Evolutionary conservation across 73 alveolate species (phyloP).

Genomic region (Diophrys sp.): DNA sequence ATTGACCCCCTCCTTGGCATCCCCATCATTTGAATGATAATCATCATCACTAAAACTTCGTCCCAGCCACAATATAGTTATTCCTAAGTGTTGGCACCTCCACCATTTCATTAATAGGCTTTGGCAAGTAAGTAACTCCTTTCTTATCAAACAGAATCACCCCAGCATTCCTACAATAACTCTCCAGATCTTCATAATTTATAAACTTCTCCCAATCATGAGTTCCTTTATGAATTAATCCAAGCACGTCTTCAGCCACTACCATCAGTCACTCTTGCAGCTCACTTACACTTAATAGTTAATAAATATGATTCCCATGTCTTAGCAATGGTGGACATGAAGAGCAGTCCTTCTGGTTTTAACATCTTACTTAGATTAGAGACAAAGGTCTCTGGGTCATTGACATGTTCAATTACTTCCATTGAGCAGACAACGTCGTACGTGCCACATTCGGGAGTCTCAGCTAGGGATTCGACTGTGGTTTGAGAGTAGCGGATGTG

Average conservation of each 20-base stretch:
- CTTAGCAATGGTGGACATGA: constrained; percentile 75
- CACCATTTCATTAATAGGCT: neutral
- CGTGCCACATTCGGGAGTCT: constrained; percentile 2
- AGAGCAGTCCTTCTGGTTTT: constrained; percentile 72
- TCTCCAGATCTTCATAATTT: constrained; percentile 9
- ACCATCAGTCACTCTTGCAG: no score
- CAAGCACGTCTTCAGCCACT: constrained; percentile 73
- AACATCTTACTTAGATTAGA: constrained; percentile 38
- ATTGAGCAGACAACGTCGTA: constrained; percentile 69
- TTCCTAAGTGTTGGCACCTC: neutral
- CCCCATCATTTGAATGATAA: no score
- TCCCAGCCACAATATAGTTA: neutral
- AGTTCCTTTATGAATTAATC: constrained; percentile 79
- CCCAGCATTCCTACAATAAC: neutral
- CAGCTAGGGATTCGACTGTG: constrained; percentile 42
- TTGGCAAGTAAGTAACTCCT: neutral
- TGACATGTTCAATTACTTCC: constrained; percentile 91
- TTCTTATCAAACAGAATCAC: neutral
- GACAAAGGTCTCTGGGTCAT: constrained; percentile 57
- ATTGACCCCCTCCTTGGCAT: no score
- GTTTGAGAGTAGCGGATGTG: constrained; percentile 53
- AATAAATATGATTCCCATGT: constrained; percentile 74
- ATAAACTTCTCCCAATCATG: constrained; percentile 82
- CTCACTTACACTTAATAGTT: no score
- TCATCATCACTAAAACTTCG: neutral